phyloP scores from a whole-genome alignment of 441 rosid genomes.

The Populus hybrid region DNA sequence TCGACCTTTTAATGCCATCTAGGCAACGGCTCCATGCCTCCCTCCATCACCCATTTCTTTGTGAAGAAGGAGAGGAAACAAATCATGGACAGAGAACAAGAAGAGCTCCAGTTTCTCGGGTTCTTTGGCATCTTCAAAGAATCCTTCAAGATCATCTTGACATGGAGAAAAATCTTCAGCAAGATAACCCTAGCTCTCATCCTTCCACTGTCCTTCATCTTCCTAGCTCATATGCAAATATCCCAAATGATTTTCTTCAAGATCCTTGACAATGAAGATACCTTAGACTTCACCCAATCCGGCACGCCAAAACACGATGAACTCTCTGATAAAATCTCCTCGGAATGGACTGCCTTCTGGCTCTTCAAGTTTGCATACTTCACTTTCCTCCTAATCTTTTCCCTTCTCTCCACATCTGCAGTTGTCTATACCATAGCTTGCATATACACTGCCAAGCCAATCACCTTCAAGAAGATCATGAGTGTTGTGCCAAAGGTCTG shows the following conservation, averaged over 20 bases:
- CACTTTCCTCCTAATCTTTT: conserved; percentile 20
- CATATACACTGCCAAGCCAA: conserved; percentile 23
- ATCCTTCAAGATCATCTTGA: conserved; percentile 38
- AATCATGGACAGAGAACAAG: conserved; percentile 47
- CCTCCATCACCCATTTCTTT: neutral
- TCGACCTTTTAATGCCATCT: neutral
- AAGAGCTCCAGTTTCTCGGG: conserved; percentile 48
- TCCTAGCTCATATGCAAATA: conserved; percentile 36
- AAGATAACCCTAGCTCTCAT: conserved; percentile 41
- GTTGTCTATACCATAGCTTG: conserved; percentile 30
- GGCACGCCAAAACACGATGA: neutral
- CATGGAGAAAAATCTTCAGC: conserved; percentile 47
- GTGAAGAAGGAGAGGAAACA: neutral
- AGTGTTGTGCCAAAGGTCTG: conserved; percentile 26
- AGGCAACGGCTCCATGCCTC: neutral
- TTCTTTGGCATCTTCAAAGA: conserved; percentile 38
- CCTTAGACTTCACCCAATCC: conserved; percentile 7
- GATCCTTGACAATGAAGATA: conserved; percentile 9
- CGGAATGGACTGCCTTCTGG: conserved; percentile 11
- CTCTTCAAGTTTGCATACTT: conserved; percentile 25
- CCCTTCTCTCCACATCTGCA: conserved; percentile 34
- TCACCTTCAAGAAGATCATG: conserved; percentile 21
- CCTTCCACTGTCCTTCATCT: conserved; percentile 47
- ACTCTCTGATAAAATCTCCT: conserved; percentile 4
- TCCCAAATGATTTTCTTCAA: conserved; percentile 25